Percentiles rank a stretch among this genome's conserved stretches.
Evolutionary conservation across 2,329 filamentous ascomycete species (phyloP).

Genomic region (Colletotrichum tropicicola): DNA sequence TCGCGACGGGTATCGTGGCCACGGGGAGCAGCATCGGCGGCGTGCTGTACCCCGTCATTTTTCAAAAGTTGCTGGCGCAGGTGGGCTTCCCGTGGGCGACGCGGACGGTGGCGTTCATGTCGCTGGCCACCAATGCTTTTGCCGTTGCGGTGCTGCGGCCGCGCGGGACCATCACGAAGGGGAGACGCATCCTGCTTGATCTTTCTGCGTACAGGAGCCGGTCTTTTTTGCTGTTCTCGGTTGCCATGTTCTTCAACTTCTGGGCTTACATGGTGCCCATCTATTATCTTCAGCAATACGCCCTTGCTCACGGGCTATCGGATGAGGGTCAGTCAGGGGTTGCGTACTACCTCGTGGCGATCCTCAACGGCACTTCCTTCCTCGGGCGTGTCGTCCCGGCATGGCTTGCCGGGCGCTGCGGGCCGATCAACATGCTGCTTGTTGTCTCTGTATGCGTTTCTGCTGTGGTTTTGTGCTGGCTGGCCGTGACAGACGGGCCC

Average conservation of each 20-base stretch:
- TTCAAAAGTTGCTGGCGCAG: constrained; percentile 38
- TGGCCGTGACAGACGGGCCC: constrained; percentile 43
- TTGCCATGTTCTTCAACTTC: constrained; percentile 44
- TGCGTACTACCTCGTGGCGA: constrained; percentile 56
- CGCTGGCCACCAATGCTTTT: constrained; percentile 40
- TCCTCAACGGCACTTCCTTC: constrained; percentile 60
- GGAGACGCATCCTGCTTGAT: constrained; percentile 39
- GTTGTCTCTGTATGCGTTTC: constrained; percentile 43
- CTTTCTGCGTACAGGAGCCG: constrained; percentile 38
- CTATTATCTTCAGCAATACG: constrained; percentile 56
- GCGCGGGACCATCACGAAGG: constrained; percentile 20
- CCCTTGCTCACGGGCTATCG: constrained; percentile 43
- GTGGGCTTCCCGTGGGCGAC: constrained; percentile 47
- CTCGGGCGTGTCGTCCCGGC: constrained; percentile 58
- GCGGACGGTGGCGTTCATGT: constrained; percentile 45
- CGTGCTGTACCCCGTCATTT: constrained; percentile 47
- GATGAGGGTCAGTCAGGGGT: constrained; percentile 36
- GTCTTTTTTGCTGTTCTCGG: constrained; percentile 43
- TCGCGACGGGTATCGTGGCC: constrained; percentile 53
- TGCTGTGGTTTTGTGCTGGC: constrained; percentile 48
- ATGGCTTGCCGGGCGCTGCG: constrained; percentile 51
- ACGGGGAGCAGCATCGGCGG: constrained; percentile 50
- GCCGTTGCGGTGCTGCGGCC: constrained; percentile 39
- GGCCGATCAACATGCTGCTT: constrained; percentile 51
- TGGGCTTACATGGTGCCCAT: constrained; percentile 49